Conservation (phyloP, 2,329 filamentous ascomycete genomes). For the Stagonosporopsis chrysanthemi region DNA sequence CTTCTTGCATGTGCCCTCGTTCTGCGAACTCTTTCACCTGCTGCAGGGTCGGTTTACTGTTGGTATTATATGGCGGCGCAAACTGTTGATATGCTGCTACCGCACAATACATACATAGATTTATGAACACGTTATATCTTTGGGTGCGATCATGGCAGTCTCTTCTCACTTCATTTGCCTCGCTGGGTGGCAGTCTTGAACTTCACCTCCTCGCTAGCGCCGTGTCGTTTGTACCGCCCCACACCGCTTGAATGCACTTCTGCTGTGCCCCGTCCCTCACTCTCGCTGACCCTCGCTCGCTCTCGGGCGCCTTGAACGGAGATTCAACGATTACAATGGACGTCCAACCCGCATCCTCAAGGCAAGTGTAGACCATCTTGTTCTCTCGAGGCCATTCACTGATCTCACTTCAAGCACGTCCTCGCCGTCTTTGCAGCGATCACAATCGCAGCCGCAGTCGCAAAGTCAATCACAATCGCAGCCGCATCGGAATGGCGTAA, state of each 20-base stretch:
- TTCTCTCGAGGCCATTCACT: not conserved
- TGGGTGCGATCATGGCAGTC: not conserved
- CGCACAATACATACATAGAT: conserved; percentile 19
- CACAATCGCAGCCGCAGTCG: not conserved
- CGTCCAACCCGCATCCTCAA: too few relatives aligned
- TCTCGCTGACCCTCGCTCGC: too few relatives aligned
- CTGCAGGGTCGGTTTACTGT: not conserved
- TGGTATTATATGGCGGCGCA: conserved; percentile 15
- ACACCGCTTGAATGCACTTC: not conserved
- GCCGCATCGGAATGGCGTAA: not conserved
- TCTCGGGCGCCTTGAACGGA: too few relatives aligned
- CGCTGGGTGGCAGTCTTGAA: not conserved
- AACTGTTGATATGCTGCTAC: conserved; percentile 16
- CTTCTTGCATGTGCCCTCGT: conserved; percentile 33
- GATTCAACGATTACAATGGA: too few relatives aligned
- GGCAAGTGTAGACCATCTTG: not conserved
- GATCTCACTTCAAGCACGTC: not conserved
- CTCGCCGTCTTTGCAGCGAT: not conserved
- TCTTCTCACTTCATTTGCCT: not conserved
- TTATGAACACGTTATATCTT: conserved; percentile 10
- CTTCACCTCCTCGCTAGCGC: not conserved
- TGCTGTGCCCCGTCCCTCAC: too few relatives aligned
- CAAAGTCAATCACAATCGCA: not conserved
- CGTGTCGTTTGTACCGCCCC: not conserved
- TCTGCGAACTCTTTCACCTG: conserved; percentile 7